Percentiles rank a stretch among this genome's conserved stretches.
phyloP scores from a whole-genome alignment of 2,329 filamentous ascomycete species.

The Xenoacremonium recifei region DNA sequence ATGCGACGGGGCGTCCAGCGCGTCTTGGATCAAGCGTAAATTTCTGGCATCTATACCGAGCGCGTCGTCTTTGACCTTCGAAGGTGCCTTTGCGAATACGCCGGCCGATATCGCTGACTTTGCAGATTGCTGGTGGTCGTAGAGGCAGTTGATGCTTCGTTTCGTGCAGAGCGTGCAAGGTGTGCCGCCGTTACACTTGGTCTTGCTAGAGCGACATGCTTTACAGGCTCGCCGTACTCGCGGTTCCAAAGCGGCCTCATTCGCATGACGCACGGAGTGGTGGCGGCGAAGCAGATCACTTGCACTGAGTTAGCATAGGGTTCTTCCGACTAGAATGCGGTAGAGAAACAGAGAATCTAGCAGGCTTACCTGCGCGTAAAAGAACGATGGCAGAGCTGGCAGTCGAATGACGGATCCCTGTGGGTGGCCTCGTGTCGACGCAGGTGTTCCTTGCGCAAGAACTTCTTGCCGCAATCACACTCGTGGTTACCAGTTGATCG shows the following conservation, averaged over 20 bases:
- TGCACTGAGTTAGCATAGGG: too few species aligned
- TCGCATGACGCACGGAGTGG: slow-evolving; percentile 33
- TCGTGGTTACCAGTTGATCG: slow-evolving; percentile 21
- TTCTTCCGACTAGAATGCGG: too few species aligned
- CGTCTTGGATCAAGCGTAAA: too few species aligned
- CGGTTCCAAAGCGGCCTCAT: slow-evolving; percentile 26
- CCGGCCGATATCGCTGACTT: too few species aligned
- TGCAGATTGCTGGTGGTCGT: too few species aligned
- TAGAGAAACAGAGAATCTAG: too few species aligned
- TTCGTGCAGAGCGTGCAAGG: slow-evolving; percentile 40
- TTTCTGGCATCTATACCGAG: too few species aligned
- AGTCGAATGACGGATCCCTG: slow-evolving; percentile 32
- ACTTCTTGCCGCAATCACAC: slow-evolving; percentile 40
- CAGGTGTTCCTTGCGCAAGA: slow-evolving; percentile 40
- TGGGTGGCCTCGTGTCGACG: slow-evolving; percentile 39
- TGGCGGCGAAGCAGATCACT: slow-evolving; percentile 40
- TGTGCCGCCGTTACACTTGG: slow-evolving; percentile 40
- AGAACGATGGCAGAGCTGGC: slow-evolving; percentile 35
- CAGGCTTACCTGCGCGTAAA: slow-evolving; percentile 37
- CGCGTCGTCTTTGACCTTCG: too few species aligned
- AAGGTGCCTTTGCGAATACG: too few species aligned
- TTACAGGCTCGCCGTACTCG: slow-evolving; percentile 40
- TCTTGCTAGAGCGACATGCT: slow-evolving; percentile 44
- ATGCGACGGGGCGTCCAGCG: too few species aligned
- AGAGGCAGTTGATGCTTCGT: slow-evolving; percentile 38